phyloP scores from a whole-genome alignment of 306 rosid genomes.

The Vicia villosa region DNA sequence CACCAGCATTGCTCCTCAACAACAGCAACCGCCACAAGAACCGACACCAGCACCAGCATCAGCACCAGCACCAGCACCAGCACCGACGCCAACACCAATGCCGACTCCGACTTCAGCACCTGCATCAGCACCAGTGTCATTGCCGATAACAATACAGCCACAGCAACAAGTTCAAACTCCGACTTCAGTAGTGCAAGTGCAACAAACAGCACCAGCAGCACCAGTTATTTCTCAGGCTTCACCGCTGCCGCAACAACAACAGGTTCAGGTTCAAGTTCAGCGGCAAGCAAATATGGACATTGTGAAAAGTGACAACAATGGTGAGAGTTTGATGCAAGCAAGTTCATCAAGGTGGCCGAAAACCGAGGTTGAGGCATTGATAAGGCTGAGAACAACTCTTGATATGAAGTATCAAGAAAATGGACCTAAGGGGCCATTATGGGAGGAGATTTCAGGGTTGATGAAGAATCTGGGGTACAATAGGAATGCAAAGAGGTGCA shows the following conservation, averaged over 20 bases:
- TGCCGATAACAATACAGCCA: too few relatives aligned
- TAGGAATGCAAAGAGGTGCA: slow-evolving; percentile 79
- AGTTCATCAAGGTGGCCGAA: slow-evolving; percentile 92
- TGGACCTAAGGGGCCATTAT: slow-evolving; percentile 84
- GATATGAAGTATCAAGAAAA: slow-evolving; percentile 76
- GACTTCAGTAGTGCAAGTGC: background rate
- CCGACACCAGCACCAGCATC: background rate
- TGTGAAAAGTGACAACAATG: slow-evolving; percentile 40
- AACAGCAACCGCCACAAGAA: background rate
- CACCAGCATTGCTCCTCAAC: background rate
- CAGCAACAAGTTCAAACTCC: background rate
- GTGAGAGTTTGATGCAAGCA: slow-evolving; percentile 27
- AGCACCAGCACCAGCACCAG: background rate
- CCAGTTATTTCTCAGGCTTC: slow-evolving; percentile 10
- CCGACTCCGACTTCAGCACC: too few relatives aligned
- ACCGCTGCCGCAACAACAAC: background rate
- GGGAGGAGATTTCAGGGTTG: slow-evolving; percentile 84
- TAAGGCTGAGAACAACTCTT: slow-evolving; percentile 58
- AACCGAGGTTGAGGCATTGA: slow-evolving; percentile 69
- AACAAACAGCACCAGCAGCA: slow-evolving; percentile 22
- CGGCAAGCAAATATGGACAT: slow-evolving; percentile 37
- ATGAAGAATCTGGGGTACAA: slow-evolving; percentile 79
- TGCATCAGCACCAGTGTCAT: background rate
- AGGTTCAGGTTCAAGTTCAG: background rate
- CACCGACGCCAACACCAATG: background rate